Evolutionary conservation across 2,329 filamentous ascomycete genomes (phyloP).

Genomic region (Intubia oerlemansii): DNA sequence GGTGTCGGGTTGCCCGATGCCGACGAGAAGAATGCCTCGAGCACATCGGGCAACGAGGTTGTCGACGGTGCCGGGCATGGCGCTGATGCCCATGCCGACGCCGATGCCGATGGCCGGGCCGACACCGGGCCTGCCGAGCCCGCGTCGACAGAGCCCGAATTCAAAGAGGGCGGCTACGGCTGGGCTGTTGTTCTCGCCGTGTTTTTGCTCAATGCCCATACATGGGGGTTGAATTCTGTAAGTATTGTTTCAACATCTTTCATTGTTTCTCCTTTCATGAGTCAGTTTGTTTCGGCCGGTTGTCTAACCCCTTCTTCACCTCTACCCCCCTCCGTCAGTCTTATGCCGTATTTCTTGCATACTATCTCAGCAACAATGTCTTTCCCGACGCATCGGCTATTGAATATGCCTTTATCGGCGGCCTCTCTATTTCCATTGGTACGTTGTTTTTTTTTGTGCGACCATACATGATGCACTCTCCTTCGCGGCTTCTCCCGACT

Average conservation of each 20-base stretch:
- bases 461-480: too few species aligned
- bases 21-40: too few species aligned
- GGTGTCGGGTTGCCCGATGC: too few species aligned
- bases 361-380: conserved; percentile 32
- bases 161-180: conserved; percentile 36
- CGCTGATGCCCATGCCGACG: too few species aligned
- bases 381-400: conserved; percentile 43
- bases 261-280: neutral
- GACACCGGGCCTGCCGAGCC: too few species aligned
- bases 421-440: conserved; percentile 41
- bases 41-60: too few species aligned
- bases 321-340: conserved; percentile 14
- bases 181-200: conserved; percentile 35
- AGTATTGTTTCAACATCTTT: too few species aligned
- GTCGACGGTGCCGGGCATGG: too few species aligned
- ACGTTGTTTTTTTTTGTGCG: too few species aligned
- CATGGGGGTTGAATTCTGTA: conserved; percentile 53
- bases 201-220: conserved; percentile 43
- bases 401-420: conserved; percentile 60
- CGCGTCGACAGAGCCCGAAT: conserved; percentile 16
- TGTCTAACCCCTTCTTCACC: too few species aligned
- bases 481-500: too few species aligned
- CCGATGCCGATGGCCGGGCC: too few species aligned
- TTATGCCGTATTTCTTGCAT: conserved; percentile 35
- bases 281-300: neutral